These are phyloP conservation scores for Stenogyne calaminthoides DNA, from an alignment of 305 asterid species.

Conservation along the genomic window DNA sequence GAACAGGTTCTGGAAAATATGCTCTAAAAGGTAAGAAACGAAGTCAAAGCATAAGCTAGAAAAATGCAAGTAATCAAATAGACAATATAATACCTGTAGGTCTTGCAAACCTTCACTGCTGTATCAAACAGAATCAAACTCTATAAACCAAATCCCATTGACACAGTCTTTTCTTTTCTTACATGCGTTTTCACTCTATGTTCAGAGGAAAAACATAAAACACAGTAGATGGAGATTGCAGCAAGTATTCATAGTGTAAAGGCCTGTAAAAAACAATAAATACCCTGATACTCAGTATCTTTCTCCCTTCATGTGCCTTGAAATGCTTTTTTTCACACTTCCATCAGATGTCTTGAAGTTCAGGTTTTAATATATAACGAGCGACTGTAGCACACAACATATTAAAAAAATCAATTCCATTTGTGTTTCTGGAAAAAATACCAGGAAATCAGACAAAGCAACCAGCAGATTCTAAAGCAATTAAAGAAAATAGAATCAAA, in stretches of 20 bases:
- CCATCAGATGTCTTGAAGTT: slow-evolving; percentile 87
- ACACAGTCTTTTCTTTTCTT: slow-evolving; percentile 83
- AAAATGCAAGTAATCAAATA: background rate
- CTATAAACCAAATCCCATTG: slow-evolving; percentile 97
- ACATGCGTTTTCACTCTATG: slow-evolving; percentile 86
- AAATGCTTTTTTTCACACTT: slow-evolving; percentile 71
- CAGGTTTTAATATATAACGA: slow-evolving; percentile 84
- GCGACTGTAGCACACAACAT: slow-evolving; percentile 65
- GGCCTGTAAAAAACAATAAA: slow-evolving; percentile 26
- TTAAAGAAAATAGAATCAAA: background rate
- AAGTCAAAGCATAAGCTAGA: background rate
- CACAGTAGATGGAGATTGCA: slow-evolving; percentile 10
- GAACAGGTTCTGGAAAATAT: slow-evolving; percentile 62
- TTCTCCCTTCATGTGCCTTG: slow-evolving; percentile 65
- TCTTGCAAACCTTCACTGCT: slow-evolving; percentile 72
- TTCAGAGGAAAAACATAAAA: background rate
- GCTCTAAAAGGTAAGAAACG: slow-evolving; percentile 22
- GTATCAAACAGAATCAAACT: slow-evolving; percentile 85
- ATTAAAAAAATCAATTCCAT: slow-evolving; percentile 4
- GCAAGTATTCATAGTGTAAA: slow-evolving; percentile 20
- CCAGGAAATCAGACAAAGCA: background rate
- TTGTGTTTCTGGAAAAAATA: background rate
- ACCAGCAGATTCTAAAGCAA: background rate
- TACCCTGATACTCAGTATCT: slow-evolving; percentile 85
- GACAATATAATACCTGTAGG: slow-evolving; percentile 55